phyloP scores from a whole-genome alignment of 805 yeast species.

The Sungouiozyma ichnusensis region DNA sequence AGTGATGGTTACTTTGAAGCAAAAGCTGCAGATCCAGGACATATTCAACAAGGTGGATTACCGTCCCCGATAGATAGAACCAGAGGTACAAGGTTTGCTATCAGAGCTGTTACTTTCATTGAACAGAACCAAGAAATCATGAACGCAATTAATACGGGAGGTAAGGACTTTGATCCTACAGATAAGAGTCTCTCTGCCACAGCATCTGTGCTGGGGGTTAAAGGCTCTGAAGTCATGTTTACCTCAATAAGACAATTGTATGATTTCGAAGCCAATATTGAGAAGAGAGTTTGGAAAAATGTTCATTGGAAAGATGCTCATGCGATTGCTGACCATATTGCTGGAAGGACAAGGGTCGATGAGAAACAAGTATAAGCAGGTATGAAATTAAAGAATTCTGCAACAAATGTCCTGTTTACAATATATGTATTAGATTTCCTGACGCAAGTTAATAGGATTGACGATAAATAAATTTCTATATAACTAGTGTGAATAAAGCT shows the following conservation, averaged over 20 bases:
- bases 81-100: constrained; percentile 60
- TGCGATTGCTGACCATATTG: constrained; percentile 73
- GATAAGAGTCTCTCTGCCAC: constrained; percentile 35
- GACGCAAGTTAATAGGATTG: too few species aligned
- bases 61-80: constrained; percentile 75
- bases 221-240: constrained; percentile 64
- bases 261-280: constrained; percentile 77
- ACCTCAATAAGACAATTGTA: constrained; percentile 65
- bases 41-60: constrained; percentile 74
- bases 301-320: constrained; percentile 74
- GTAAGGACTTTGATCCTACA: constrained; percentile 19
- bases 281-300: constrained; percentile 75
- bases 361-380: too few species aligned
- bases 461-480: too few species aligned
- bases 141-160: constrained; percentile 21
- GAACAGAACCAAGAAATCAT: constrained; percentile 32
- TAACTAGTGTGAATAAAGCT: too few species aligned
- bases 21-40: constrained; percentile 79
- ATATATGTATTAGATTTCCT: too few species aligned
- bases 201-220: constrained; percentile 76
- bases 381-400: too few species aligned
- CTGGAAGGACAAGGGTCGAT: constrained; percentile 45
- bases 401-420: too few species aligned
- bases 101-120: constrained; percentile 58
- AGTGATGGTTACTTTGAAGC: constrained; percentile 60